These are phyloP conservation scores for Alternaria triticimaculans DNA, from an alignment of 2,329 filamentous ascomycete species.

Conservation along the genomic window DNA sequence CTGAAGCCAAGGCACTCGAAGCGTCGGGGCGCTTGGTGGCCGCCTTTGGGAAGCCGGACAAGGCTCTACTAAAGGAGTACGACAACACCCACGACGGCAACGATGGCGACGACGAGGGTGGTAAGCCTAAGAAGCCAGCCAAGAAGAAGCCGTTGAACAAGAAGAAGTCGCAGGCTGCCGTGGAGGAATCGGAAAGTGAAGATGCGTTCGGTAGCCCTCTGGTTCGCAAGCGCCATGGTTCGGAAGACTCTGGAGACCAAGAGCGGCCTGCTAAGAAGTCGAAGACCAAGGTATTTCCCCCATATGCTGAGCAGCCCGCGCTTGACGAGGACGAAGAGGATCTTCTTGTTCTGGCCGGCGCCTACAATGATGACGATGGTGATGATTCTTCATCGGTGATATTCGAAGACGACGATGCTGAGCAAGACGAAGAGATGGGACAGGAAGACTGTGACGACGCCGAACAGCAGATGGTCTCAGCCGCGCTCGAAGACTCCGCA, in stretches of 20 bases:
- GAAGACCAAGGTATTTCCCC: neutral
- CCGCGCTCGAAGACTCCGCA: neutral
- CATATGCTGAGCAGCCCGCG: neutral
- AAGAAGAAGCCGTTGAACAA: neutral
- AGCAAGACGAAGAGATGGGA: neutral
- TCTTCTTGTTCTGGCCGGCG: neutral
- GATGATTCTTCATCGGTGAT: neutral
- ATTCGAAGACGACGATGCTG: neutral
- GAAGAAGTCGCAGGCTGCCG: neutral
- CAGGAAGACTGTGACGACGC: neutral
- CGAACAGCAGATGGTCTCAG: neutral
- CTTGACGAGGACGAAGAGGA: constrained; percentile 1
- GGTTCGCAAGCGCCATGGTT: neutral
- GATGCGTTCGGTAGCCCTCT: neutral
- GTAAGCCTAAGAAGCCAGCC: neutral
- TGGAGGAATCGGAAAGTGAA: neutral
- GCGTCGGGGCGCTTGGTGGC: neutral
- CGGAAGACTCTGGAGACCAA: neutral
- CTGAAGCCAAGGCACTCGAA: constrained; percentile 2
- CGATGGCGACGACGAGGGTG: neutral
- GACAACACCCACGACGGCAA: neutral
- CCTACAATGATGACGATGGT: neutral
- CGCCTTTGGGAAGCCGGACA: constrained; percentile 10
- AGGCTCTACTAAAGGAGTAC: constrained; percentile 3
- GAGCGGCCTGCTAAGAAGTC: neutral